Percentiles rank a stretch among this genome's conserved stretches.
Conservation (phyloP, 495 filamentous ascomycete species). For the Aspergillus homomorphus region DNA sequence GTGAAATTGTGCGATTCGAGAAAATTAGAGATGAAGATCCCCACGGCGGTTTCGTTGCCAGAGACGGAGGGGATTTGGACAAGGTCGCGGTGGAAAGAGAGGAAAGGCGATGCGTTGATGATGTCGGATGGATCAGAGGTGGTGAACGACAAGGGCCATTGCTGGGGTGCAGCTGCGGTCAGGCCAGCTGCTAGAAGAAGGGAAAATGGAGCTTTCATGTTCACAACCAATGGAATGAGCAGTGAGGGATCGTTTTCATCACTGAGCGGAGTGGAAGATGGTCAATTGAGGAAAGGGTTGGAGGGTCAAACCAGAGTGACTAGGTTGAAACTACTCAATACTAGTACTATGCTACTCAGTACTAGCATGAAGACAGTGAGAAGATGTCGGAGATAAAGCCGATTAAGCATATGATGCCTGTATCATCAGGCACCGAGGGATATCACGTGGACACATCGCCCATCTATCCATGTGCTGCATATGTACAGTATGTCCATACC, state of each 20-base stretch:
- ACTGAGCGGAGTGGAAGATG: too few species aligned
- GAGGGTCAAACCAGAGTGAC: not conserved
- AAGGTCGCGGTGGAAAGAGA: slow-evolving; percentile 73
- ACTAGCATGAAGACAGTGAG: not conserved
- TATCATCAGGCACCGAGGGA: not conserved
- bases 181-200: slow-evolving; percentile 10
- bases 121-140: slow-evolving; percentile 22
- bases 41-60: slow-evolving; percentile 67
- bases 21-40: slow-evolving; percentile 63
- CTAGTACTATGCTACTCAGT: not conserved
- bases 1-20: slow-evolving; percentile 63
- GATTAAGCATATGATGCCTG: not conserved
- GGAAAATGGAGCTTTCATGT: not conserved
- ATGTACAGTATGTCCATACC: too few species aligned
- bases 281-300: not conserved
- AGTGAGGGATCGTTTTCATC: not conserved
- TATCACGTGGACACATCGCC: not conserved
- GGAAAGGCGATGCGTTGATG: slow-evolving; percentile 50
- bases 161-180: slow-evolving; percentile 19
- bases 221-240: not conserved
- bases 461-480: too few species aligned
- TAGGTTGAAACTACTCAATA: not conserved
- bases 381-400: not conserved
- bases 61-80: slow-evolving; percentile 73
- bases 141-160: slow-evolving; percentile 7